phyloP scores from a whole-genome alignment of 1,284 basidiomycete genomes.

The Bjerkandera adusta region DNA sequence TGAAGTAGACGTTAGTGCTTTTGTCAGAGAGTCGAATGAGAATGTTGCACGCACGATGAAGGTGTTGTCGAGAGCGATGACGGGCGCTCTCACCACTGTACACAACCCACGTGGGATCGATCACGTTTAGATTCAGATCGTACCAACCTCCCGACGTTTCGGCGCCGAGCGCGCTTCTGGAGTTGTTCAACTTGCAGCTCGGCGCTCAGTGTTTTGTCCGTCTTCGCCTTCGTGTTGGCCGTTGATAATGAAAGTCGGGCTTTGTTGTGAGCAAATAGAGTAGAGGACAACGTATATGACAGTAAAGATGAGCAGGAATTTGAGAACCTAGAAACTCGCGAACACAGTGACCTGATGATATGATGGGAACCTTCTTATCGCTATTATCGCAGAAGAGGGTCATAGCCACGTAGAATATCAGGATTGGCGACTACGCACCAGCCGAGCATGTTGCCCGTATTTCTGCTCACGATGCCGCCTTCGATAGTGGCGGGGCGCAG shows the following conservation, averaged over 20 bases:
- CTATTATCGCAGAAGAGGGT: no score
- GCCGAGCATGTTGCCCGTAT: background rate
- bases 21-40: background rate
- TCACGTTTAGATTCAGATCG: slow-evolving; percentile 3
- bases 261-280: background rate
- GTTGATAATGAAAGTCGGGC: background rate
- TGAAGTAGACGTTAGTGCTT: background rate
- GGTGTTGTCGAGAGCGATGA: no score
- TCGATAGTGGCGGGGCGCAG: background rate
- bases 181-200: background rate
- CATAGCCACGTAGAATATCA: no score
- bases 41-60: background rate
- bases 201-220: background rate
- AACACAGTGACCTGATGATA: no score
- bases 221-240: background rate
- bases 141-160: background rate
- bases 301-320: no score
- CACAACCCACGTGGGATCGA: slow-evolving; percentile 1
- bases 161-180: background rate
- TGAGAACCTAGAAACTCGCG: no score
- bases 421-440: no score
- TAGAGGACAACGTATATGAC: background rate
- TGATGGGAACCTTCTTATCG: no score
- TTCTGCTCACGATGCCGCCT: background rate
- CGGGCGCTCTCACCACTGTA: no score